A percentile compares a stretch with the other conserved stretches of the same genome.
Conservation (phyloP, 805 yeast species). For the Saccharomycopsis fibuligera region DNA sequence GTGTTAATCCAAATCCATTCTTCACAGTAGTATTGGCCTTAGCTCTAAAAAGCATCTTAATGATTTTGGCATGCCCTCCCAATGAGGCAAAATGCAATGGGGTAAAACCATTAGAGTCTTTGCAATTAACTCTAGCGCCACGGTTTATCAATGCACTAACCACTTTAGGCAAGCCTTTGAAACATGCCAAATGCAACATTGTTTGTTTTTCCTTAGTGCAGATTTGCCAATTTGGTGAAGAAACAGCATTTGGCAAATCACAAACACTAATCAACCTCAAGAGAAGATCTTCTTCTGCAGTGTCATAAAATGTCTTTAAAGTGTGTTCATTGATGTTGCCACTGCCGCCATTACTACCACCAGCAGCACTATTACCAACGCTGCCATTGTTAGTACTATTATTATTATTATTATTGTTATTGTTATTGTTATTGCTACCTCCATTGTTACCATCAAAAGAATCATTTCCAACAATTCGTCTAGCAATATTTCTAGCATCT, state of each 20-base stretch:
- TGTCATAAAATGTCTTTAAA: neutral
- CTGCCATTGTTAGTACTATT: slow-evolving; percentile 14
- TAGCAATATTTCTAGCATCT: slow-evolving; percentile 91
- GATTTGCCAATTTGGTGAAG: slow-evolving; percentile 69
- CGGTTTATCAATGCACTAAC: slow-evolving; percentile 56
- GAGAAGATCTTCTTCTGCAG: slow-evolving; percentile 35
- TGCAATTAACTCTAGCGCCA: slow-evolving; percentile 62
- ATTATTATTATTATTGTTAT: slow-evolving; percentile 21
- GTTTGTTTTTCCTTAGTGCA: slow-evolving; percentile 83
- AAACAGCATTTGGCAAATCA: slow-evolving; percentile 44
- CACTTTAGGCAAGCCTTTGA: slow-evolving; percentile 63
- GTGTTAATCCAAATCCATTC: slow-evolving; percentile 44
- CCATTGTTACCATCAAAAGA: slow-evolving; percentile 24
- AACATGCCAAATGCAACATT: slow-evolving; percentile 76
- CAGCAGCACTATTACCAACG: slow-evolving; percentile 18
- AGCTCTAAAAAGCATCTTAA: slow-evolving; percentile 53
- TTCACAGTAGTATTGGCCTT: slow-evolving; percentile 52
- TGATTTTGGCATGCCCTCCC: slow-evolving; percentile 63
- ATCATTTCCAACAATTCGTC: slow-evolving; percentile 71
- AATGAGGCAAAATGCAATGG: slow-evolving; percentile 85
- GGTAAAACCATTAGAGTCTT: slow-evolving; percentile 76
- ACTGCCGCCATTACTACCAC: slow-evolving; percentile 15
- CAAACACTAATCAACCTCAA: slow-evolving; percentile 55
- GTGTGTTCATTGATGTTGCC: neutral
- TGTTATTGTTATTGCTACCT: slow-evolving; percentile 24